Conservation (phyloP, 2,329 filamentous ascomycete species). For the Penicillium freii region DNA sequence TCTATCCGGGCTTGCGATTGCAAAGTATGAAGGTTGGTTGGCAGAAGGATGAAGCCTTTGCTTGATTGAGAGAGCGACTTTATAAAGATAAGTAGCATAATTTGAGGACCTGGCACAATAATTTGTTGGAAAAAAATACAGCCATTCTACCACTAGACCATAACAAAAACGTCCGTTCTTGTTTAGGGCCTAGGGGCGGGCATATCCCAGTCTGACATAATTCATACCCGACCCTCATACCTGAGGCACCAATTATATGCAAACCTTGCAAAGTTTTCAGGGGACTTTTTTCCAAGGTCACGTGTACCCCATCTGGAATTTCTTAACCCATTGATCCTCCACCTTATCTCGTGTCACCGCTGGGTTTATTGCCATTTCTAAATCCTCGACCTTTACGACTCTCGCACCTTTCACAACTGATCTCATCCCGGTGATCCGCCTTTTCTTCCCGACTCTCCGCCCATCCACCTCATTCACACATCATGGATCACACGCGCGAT, state of each 20-base stretch:
- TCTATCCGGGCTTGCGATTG: neutral
- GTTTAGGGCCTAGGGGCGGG: too few species aligned
- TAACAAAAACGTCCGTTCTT: too few species aligned
- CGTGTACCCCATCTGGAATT: neutral
- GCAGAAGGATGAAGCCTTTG: neutral
- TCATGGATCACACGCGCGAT: slow-evolving; percentile 93
- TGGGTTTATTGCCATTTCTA: neutral
- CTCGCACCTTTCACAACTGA: neutral
- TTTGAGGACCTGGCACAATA: neutral
- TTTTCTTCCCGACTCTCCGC: neutral
- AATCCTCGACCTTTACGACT: neutral
- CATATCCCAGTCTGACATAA: too few species aligned
- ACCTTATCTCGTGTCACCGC: neutral
- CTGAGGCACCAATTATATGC: neutral
- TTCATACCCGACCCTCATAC: neutral
- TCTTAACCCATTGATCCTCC: neutral
- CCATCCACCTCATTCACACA: neutral
- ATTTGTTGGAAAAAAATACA: too few species aligned
- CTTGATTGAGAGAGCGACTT: neutral
- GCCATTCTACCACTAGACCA: too few species aligned
- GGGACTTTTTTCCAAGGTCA: neutral
- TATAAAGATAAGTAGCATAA: neutral
- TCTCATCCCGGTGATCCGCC: neutral
- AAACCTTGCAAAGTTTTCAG: neutral
- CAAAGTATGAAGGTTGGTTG: neutral